phyloP scores from a whole-genome alignment of 2,329 filamentous ascomycete genomes.

The Aspergillus glaucus region DNA sequence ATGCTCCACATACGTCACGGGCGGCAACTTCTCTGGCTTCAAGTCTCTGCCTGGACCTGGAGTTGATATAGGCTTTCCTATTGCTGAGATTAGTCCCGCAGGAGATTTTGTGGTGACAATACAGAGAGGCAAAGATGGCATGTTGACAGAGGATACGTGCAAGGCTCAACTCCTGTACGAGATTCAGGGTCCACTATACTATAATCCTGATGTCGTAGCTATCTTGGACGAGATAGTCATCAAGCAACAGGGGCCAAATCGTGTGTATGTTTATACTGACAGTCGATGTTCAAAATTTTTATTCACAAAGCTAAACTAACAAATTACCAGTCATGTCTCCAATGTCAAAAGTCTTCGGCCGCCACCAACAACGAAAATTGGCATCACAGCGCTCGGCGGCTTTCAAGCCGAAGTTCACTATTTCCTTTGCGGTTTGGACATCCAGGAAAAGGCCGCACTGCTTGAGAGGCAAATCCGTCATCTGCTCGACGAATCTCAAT shows the following conservation, averaged over 20 bases:
- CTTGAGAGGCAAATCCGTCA: slow-evolving; percentile 33
- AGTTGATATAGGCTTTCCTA: slow-evolving; percentile 19
- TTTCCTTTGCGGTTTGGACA: slow-evolving; percentile 35
- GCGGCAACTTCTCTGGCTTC: slow-evolving; percentile 22
- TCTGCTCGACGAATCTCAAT: slow-evolving; percentile 15
- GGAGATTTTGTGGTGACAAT: slow-evolving; percentile 14
- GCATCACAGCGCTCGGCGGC: slow-evolving; percentile 34
- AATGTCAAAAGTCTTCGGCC: slow-evolving; percentile 37
- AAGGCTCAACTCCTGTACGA: slow-evolving; percentile 42
- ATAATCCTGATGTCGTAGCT: slow-evolving; percentile 45
- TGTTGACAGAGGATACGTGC: slow-evolving; percentile 33
- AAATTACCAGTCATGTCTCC: neutral
- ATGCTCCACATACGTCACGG: slow-evolving; percentile 20
- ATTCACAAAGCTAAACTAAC: too few relatives aligned
- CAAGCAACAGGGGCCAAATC: slow-evolving; percentile 28
- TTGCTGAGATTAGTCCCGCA: slow-evolving; percentile 17
- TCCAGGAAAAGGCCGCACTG: slow-evolving; percentile 32
- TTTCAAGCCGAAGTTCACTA: slow-evolving; percentile 37
- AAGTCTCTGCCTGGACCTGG: slow-evolving; percentile 11
- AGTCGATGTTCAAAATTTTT: too few relatives aligned
- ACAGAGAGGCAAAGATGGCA: slow-evolving; percentile 13
- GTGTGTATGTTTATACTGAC: slow-evolving; percentile 26
- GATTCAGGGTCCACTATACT: slow-evolving; percentile 42
- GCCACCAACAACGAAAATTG: slow-evolving; percentile 41
- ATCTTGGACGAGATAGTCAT: slow-evolving; percentile 25